Evolutionary conservation across 805 yeast genomes (phyloP).

Genomic region (Ogataea salicorniae): DNA sequence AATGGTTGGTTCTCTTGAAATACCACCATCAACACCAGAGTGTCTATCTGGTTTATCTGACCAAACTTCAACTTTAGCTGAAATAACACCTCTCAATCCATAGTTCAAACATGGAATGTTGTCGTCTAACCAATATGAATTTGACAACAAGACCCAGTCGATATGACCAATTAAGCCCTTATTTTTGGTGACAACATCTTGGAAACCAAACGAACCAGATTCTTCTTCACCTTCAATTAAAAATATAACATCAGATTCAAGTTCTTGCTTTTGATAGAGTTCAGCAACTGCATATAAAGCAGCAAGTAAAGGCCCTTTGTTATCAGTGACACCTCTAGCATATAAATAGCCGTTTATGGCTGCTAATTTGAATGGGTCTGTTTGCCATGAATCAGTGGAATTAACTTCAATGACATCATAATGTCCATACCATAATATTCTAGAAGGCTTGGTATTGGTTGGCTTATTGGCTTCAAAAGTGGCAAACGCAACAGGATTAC

Average conservation of each 20-base stretch:
- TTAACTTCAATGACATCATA: conserved; percentile 89
- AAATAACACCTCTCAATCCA: conserved; percentile 88
- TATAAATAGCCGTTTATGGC: conserved; percentile 81
- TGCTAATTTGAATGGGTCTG: conserved; percentile 72
- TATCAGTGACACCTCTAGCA: conserved; percentile 92
- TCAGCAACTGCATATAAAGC: conserved; percentile 85
- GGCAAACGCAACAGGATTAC: conserved; percentile 84
- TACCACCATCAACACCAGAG: conserved; percentile 96
- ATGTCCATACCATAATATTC: conserved; percentile 89
- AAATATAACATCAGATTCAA: conserved; percentile 73
- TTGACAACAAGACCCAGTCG: conserved; percentile 87
- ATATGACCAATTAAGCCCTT: conserved; percentile 57
- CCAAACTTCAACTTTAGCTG: conserved; percentile 64
- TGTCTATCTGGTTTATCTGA: conserved; percentile 85
- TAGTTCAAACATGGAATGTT: conserved; percentile 86
- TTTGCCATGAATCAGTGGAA: conserved; percentile 53
- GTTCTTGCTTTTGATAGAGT: conserved; percentile 42
- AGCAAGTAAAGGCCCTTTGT: conserved; percentile 89
- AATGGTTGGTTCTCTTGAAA: conserved; percentile 80
- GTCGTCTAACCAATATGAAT: conserved; percentile 93
- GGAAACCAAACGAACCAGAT: conserved; percentile 84
- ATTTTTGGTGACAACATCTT: conserved; percentile 52
- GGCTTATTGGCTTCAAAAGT: conserved; percentile 47
- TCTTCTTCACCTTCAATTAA: conserved; percentile 95
- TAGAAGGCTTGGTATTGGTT: conserved; percentile 21